Conservation (phyloP, 345 rosid genomes). For the Acer yangbiense region DNA sequence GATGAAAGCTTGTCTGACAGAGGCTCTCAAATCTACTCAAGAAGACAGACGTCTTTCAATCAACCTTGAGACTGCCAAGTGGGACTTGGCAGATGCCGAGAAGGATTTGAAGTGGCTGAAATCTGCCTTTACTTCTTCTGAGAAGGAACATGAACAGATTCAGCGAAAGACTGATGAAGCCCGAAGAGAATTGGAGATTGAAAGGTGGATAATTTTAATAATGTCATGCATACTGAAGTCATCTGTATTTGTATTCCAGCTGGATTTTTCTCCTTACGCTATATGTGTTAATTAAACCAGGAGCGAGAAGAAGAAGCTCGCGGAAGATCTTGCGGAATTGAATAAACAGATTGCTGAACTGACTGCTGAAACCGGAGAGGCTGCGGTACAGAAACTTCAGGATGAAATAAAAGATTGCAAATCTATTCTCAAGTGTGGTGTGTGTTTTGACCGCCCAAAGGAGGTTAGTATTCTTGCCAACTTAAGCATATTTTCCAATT, state of each 20-base stretch:
- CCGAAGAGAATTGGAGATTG: constrained; percentile 56
- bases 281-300: constrained; percentile 33
- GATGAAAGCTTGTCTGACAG: constrained; percentile 72
- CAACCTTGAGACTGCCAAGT: constrained; percentile 64
- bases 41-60: constrained; percentile 72
- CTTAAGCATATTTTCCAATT: not conserved
- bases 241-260: not conserved
- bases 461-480: constrained; percentile 49
- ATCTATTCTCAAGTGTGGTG: constrained; percentile 88
- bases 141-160: constrained; percentile 81
- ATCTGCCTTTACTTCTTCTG: constrained; percentile 65
- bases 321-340: constrained; percentile 73
- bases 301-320: constrained; percentile 66
- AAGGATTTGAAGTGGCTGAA: constrained; percentile 87
- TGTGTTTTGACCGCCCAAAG: constrained; percentile 93
- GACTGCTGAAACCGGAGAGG: constrained; percentile 77
- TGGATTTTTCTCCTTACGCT: not conserved
- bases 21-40: constrained; percentile 61
- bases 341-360: constrained; percentile 64
- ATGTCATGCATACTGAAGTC: not conserved
- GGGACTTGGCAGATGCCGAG: constrained; percentile 85
- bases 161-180: constrained; percentile 58
- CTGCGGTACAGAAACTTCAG: constrained; percentile 85
- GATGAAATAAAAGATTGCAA: constrained; percentile 84
- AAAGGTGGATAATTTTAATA: constrained; percentile 49